Evolutionary conservation across 2,329 filamentous ascomycete species (phyloP).

Genomic region (Aspergillus sp.): DNA sequence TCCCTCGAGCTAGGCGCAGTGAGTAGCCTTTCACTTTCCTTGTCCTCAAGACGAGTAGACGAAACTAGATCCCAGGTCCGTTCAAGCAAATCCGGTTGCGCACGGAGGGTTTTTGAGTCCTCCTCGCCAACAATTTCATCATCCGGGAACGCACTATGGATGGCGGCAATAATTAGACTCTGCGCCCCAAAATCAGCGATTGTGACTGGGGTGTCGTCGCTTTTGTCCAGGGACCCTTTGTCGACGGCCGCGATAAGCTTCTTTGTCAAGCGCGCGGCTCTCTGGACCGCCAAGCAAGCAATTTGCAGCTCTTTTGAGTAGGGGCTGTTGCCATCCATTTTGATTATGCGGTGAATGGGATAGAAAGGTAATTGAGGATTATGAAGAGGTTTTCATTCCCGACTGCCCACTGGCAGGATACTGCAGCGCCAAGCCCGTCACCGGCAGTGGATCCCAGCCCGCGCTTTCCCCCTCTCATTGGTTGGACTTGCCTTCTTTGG

Average conservation of each 20-base stretch:
- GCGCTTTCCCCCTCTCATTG: background rate
- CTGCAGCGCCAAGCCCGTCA: background rate
- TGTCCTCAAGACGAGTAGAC: constrained; percentile 34
- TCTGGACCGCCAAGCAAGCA: constrained; percentile 50
- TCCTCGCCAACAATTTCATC: constrained; percentile 65
- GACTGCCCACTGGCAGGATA: background rate
- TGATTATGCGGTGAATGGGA: background rate
- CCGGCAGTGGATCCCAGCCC: background rate
- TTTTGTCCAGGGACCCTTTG: constrained; percentile 56
- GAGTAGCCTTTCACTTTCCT: constrained; percentile 34
- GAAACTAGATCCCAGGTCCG: constrained; percentile 58
- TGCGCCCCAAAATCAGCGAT: constrained; percentile 65
- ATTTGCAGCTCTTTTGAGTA: constrained; percentile 39
- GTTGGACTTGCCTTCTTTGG: background rate
- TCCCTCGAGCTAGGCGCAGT: constrained; percentile 47
- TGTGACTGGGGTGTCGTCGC: constrained; percentile 61
- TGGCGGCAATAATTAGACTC: constrained; percentile 58
- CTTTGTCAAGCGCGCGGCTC: constrained; percentile 60
- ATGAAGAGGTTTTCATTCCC: background rate
- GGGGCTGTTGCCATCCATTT: constrained; percentile 24
- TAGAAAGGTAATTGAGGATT: background rate
- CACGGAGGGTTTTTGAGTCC: constrained; percentile 53
- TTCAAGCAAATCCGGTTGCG: constrained; percentile 48
- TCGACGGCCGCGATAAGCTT: constrained; percentile 49
- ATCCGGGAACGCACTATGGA: constrained; percentile 54